phyloP scores from a whole-genome alignment of 179 eudicot genomes.

The Drosera spatulata region DNA sequence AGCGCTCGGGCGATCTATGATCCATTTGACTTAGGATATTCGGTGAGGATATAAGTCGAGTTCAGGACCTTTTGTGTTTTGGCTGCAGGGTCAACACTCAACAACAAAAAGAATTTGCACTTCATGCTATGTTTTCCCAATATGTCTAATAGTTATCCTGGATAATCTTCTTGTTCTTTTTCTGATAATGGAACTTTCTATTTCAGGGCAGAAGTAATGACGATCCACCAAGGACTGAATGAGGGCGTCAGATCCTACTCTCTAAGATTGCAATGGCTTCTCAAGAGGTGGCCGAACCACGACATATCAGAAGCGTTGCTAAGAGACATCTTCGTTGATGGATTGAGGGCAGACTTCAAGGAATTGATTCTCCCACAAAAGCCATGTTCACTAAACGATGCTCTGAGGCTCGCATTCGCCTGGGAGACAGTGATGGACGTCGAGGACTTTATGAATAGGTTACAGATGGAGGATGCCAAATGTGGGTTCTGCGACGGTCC shows the following conservation, averaged over 20 bases:
- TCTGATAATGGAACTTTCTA: background rate
- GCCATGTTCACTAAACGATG: background rate
- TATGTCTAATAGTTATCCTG: too few species aligned
- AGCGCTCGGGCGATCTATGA: too few species aligned
- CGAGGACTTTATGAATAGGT: background rate
- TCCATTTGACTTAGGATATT: too few species aligned
- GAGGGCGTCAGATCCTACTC: background rate
- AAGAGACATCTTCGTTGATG: background rate
- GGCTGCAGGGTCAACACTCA: too few species aligned
- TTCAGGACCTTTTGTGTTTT: too few species aligned
- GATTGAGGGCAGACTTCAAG: background rate
- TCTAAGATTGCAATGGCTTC: background rate
- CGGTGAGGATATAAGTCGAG: too few species aligned
- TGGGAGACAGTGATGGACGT: background rate
- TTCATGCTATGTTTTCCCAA: too few species aligned
- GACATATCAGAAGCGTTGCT: slow-evolving; percentile 5
- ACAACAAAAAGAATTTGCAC: too few species aligned
- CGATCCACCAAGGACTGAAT: background rate
- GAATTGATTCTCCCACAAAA: background rate
- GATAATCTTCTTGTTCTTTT: background rate
- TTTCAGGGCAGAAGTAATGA: background rate
- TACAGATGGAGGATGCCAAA: background rate
- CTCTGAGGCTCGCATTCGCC: background rate
- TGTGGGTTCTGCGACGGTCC: background rate
- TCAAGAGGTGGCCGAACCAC: background rate